Conservation (phyloP, 2,329 filamentous ascomycete species). For the Xylaria sp. region DNA sequence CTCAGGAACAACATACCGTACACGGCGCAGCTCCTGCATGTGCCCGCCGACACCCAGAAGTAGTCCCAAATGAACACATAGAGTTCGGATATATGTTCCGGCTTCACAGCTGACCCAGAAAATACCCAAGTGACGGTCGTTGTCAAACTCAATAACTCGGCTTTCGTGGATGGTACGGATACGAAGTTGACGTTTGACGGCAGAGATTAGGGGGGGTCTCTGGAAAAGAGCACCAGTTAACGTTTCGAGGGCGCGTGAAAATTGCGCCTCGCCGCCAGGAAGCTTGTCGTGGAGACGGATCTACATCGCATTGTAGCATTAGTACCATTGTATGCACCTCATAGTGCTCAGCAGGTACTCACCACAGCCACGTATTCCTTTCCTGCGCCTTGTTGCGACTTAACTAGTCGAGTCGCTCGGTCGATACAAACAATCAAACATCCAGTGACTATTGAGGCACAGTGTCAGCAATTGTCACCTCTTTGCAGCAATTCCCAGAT, state of each 20-base stretch:
- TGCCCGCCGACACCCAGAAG: conserved; percentile 86
- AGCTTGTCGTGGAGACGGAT: conserved; percentile 96
- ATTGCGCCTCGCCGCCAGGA: conserved; percentile 90
- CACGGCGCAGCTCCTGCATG: conserved; percentile 97
- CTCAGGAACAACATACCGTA: conserved; percentile 63
- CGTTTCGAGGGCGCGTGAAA: conserved; percentile 92
- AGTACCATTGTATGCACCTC: neutral
- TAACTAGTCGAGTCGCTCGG: conserved; percentile 95
- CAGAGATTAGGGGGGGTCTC: conserved; percentile 95
- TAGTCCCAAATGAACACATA: conserved; percentile 70
- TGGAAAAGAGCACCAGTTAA: conserved; percentile 97
- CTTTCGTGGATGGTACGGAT: conserved; percentile 98
- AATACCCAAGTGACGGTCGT: conserved; percentile 94
- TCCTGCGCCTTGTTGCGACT: conserved; percentile 98
- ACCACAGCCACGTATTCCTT: conserved; percentile 96
- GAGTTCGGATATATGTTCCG: conserved; percentile 97
- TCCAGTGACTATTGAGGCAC: conserved; percentile 74
- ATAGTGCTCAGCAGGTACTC: conserved; percentile 11
- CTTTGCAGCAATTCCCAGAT: neutral
- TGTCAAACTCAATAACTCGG: conserved; percentile 97
- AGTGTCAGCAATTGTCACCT: conserved; percentile 54
- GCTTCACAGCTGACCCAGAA: conserved; percentile 99
- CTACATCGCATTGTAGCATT: conserved; percentile 18
- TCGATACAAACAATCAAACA: conserved; percentile 87
- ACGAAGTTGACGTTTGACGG: conserved; percentile 98